Evolutionary conservation across 768 basidiomycete species (phyloP).

Genomic region (Trametes maxima): DNA sequence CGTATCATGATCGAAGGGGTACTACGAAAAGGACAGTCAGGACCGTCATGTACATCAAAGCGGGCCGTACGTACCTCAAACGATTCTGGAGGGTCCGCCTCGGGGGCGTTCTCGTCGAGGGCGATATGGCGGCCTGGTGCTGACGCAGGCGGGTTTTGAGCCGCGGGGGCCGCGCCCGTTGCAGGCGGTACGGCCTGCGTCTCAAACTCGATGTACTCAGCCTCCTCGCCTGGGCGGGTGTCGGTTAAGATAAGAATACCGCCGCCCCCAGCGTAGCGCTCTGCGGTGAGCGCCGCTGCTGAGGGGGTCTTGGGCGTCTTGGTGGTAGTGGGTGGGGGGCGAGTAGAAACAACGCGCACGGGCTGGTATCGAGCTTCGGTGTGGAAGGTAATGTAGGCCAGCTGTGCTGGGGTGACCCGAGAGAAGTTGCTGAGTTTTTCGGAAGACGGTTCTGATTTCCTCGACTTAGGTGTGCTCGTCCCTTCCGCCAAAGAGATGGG

Average conservation of each 20-base stretch:
- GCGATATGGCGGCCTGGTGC: slow-evolving; percentile 53
- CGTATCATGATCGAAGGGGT: slow-evolving; percentile 73
- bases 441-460: slow-evolving; percentile 72
- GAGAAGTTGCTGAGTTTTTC: slow-evolving; percentile 87
- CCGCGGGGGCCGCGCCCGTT: slow-evolving; percentile 21
- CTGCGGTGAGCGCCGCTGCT: slow-evolving; percentile 42
- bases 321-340: slow-evolving; percentile 20
- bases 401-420: slow-evolving; percentile 88
- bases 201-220: slow-evolving; percentile 71
- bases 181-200: slow-evolving; percentile 32
- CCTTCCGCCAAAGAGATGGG: slow-evolving; percentile 50
- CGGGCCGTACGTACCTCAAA: slow-evolving; percentile 72
- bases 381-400: slow-evolving; percentile 84
- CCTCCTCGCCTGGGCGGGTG: slow-evolving; percentile 65
- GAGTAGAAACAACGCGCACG: slow-evolving; percentile 73
- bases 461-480: slow-evolving; percentile 45
- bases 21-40: slow-evolving; percentile 47
- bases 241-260: slow-evolving; percentile 88
- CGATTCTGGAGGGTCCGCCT: slow-evolving; percentile 70
- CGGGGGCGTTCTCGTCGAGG: slow-evolving; percentile 69
- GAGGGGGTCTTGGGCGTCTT: slow-evolving; percentile 21
- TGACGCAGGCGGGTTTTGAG: slow-evolving; percentile 29
- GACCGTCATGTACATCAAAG: slow-evolving; percentile 6
- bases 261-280: slow-evolving; percentile 77
- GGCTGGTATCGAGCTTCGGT: slow-evolving; percentile 82